Evolutionary conservation across 2,329 filamentous ascomycete species (phyloP).

Genomic region (Botrytis tulipae): DNA sequence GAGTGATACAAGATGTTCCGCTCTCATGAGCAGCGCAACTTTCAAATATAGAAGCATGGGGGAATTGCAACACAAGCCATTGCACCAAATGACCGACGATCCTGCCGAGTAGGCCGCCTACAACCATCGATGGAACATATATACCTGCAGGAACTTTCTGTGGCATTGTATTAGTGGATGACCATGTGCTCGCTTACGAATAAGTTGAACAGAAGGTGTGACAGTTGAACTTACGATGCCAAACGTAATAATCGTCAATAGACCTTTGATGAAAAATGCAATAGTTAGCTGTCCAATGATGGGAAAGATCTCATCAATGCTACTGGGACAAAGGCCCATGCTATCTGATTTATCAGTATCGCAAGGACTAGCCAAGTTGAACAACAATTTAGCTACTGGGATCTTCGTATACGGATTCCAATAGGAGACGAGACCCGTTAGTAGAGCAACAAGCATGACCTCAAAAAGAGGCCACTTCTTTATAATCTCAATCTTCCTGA

Average conservation of each 20-base stretch:
- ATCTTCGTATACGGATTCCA: conserved; percentile 92
- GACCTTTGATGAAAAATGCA: conserved; percentile 86
- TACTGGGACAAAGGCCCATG: conserved; percentile 74
- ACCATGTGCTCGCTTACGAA: not conserved
- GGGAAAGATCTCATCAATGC: conserved; percentile 71
- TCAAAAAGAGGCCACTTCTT: conserved; percentile 84
- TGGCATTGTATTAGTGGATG: conserved; percentile 4
- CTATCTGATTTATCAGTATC: conserved; percentile 62
- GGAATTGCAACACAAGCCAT: conserved; percentile 72
- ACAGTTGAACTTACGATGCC: conserved; percentile 63
- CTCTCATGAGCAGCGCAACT: conserved; percentile 65
- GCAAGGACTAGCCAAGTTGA: conserved; percentile 88
- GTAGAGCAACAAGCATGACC: conserved; percentile 79
- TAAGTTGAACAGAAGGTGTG: not conserved
- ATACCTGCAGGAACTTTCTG: conserved; percentile 92
- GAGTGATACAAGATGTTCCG: conserved; percentile 83
- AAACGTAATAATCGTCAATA: conserved; percentile 87
- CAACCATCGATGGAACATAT: conserved; percentile 98
- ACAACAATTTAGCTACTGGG: conserved; percentile 84
- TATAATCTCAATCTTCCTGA: conserved; percentile 76
- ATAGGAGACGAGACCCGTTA: conserved; percentile 83
- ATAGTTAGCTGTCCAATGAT: conserved; percentile 69
- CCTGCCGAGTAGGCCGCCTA: conserved; percentile 87
- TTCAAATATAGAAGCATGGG: conserved; percentile 70
- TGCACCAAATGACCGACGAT: conserved; percentile 85